Evolutionary conservation across 106 monocot species (phyloP).

Genomic region (Dioscorea dumetorum): DNA sequence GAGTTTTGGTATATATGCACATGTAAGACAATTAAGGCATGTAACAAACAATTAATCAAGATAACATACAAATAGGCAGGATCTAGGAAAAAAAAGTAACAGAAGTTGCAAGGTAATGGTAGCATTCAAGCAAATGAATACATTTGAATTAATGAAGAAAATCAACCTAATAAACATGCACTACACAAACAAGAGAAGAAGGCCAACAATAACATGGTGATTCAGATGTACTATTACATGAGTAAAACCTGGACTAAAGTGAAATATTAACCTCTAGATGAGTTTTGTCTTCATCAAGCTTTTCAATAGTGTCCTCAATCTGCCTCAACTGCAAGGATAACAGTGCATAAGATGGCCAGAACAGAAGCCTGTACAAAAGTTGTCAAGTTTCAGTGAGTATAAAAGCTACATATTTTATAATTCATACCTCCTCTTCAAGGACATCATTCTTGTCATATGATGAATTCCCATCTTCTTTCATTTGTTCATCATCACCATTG

Average conservation of each 20-base stretch:
- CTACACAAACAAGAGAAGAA: too few species aligned
- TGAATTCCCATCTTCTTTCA: slow-evolving; percentile 23
- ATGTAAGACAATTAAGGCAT: too few species aligned
- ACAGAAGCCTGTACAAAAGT: not conserved
- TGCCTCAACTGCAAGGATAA: slow-evolving; percentile 35
- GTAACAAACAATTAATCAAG: too few species aligned
- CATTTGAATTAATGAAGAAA: too few species aligned
- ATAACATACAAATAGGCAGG: too few species aligned
- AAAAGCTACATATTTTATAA: not conserved
- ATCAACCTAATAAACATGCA: too few species aligned
- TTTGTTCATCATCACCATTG: slow-evolving; percentile 21
- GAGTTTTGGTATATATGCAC: too few species aligned
- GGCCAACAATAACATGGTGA: too few species aligned
- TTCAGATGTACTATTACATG: too few species aligned
- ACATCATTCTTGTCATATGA: slow-evolving; percentile 30
- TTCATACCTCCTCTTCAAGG: slow-evolving; percentile 39
- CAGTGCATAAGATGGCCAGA: not conserved
- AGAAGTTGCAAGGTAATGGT: not conserved
- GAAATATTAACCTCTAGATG: slow-evolving; percentile 28
- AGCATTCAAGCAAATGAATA: slow-evolving; percentile 2
- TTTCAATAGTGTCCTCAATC: slow-evolving; percentile 31
- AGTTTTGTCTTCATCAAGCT: slow-evolving; percentile 48
- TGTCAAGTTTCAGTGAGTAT: not conserved
- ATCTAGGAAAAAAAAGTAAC: not conserved
- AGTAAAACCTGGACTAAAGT: not conserved